Conservation (phyloP, 495 filamentous ascomycete genomes). For the Lentithecium fluviatile region DNA sequence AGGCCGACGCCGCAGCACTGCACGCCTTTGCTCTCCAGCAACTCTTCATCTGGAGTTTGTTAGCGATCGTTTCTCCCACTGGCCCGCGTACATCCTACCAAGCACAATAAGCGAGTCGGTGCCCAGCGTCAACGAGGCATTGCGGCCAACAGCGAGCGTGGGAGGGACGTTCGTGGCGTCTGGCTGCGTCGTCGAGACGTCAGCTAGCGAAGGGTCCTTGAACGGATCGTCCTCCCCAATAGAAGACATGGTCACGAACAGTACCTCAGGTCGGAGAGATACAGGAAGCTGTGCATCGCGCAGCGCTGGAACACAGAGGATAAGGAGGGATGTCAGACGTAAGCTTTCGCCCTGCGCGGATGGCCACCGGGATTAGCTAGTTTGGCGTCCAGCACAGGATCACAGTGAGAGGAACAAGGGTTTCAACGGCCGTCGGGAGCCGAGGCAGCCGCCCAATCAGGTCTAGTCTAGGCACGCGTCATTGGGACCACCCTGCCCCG, state of each 20-base stretch:
- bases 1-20: constrained; percentile 52
- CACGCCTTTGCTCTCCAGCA: constrained; percentile 41
- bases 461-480: too few relatives aligned
- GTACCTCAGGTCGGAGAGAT: neutral
- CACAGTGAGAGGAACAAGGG: too few relatives aligned
- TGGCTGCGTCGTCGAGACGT: constrained; percentile 31
- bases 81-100: constrained; percentile 44
- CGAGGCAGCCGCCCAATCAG: too few relatives aligned
- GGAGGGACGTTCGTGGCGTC: constrained; percentile 32
- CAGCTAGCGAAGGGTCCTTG: constrained; percentile 43
- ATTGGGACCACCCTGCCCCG: too few relatives aligned
- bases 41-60: constrained; percentile 49
- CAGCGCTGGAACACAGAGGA: neutral
- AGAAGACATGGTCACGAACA: constrained; percentile 37
- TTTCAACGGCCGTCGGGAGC: too few relatives aligned
- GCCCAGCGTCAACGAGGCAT: constrained; percentile 62
- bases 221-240: constrained; percentile 43
- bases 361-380: neutral
- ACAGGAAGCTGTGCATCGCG: neutral
- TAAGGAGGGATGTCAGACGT: neutral
- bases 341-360: neutral
- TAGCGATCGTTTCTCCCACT: constrained; percentile 10
- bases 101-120: constrained; percentile 63
- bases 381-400: too few relatives aligned
- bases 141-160: constrained; percentile 56